Evolutionary conservation across 495 filamentous ascomycete genomes (phyloP).

Genomic region (Beverwykella pulmonaria): DNA sequence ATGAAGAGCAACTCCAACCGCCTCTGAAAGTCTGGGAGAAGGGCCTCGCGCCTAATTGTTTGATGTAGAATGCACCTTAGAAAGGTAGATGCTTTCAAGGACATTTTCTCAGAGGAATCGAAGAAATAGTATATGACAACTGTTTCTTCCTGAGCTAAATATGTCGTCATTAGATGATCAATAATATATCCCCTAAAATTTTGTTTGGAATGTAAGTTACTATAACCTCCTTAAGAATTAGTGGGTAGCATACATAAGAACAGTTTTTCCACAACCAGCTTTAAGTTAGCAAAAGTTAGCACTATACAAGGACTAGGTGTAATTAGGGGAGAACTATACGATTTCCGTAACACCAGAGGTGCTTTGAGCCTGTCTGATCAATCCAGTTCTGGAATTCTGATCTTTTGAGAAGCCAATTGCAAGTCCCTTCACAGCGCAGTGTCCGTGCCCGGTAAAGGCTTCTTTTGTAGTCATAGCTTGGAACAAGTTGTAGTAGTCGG

Average conservation of each 20-base stretch:
- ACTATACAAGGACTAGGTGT: background rate
- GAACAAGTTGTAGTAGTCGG: slow-evolving; percentile 22
- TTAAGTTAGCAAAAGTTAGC: slow-evolving; percentile 12
- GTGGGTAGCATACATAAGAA: slow-evolving; percentile 30
- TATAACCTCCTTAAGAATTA: slow-evolving; percentile 15
- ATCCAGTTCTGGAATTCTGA: slow-evolving; percentile 26
- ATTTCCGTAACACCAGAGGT: no score
- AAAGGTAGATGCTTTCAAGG: slow-evolving; percentile 20
- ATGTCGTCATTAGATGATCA: slow-evolving; percentile 13
- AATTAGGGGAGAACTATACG: background rate
- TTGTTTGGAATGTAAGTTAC: slow-evolving; percentile 1
- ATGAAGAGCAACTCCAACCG: slow-evolving; percentile 20
- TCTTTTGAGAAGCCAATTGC: slow-evolving; percentile 23
- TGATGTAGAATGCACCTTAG: slow-evolving; percentile 38
- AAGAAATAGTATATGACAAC: slow-evolving; percentile 39
- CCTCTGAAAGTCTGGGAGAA: slow-evolving; percentile 26
- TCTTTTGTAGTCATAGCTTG: slow-evolving; percentile 26
- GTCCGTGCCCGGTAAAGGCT: slow-evolving; percentile 15
- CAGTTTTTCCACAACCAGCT: slow-evolving; percentile 43
- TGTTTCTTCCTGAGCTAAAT: background rate
- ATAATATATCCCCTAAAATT: background rate
- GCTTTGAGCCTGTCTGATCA: background rate
- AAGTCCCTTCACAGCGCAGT: slow-evolving; percentile 27
- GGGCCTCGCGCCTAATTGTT: slow-evolving; percentile 17
- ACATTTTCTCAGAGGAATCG: slow-evolving; percentile 32